Evolutionary conservation across 2,329 filamentous ascomycete genomes (phyloP).

Genomic region (Aspergillus oerlinghausenensis): DNA sequence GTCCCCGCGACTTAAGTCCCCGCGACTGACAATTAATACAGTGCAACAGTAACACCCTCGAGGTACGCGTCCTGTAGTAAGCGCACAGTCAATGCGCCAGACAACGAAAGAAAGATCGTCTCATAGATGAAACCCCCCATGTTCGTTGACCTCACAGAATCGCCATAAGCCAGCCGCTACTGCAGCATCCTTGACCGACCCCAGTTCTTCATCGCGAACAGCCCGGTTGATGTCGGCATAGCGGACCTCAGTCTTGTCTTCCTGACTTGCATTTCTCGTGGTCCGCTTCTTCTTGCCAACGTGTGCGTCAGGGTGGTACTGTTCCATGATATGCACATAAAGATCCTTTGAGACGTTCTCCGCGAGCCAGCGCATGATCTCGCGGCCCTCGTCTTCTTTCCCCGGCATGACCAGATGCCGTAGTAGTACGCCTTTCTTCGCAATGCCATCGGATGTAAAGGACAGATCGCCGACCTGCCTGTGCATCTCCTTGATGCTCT

Average conservation of each 20-base stretch:
- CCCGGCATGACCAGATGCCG: slow-evolving; percentile 84
- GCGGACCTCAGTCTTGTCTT: slow-evolving; percentile 47
- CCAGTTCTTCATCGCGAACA: slow-evolving; percentile 61
- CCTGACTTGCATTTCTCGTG: slow-evolving; percentile 3
- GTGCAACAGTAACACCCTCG: not conserved
- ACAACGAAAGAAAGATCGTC: not conserved
- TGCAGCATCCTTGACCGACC: slow-evolving; percentile 62
- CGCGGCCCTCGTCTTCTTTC: slow-evolving; percentile 64
- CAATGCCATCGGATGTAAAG: slow-evolving; percentile 76
- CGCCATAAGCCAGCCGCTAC: slow-evolving; percentile 70
- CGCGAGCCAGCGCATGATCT: slow-evolving; percentile 74
- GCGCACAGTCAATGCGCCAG: not conserved
- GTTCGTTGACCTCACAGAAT: slow-evolving; percentile 62
- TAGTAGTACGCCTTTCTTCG: slow-evolving; percentile 70
- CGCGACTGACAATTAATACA: not conserved
- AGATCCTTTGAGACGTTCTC: slow-evolving; percentile 67
- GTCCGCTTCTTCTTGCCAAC: slow-evolving; percentile 63
- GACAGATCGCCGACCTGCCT: slow-evolving; percentile 75
- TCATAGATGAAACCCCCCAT: slow-evolving; percentile 52
- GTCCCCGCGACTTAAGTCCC: not conserved
- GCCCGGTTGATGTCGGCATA: slow-evolving; percentile 77
- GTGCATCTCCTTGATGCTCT: slow-evolving; percentile 77
- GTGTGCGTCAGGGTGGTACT: slow-evolving; percentile 75
- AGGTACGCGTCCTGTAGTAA: not conserved
- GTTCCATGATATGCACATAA: slow-evolving; percentile 85